Evolutionary conservation across 148 eudicot species (phyloP), one percentile per base, ranked within the genome.

Genomic region (Arctostaphylos glauca): DNA sequence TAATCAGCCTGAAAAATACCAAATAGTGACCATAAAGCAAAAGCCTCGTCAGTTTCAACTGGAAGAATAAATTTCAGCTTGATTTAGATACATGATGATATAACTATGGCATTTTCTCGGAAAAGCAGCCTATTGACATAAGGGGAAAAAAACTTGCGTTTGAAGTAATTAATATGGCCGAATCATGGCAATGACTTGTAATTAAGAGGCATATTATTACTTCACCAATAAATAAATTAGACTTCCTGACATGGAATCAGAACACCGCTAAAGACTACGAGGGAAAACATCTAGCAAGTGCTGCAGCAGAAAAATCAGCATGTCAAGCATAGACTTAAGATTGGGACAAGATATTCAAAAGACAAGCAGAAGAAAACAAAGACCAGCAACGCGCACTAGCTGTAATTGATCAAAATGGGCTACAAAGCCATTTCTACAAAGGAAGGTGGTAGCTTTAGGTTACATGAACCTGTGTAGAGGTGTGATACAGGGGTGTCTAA

Each of bases 1-100:
- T 96, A 96, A 81, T 96, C 90, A 67, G 83, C 92, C 99, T 96
- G 91, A 46, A 83, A 87, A 23, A 47, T 58, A 78, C 78, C 84
- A 83, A 52, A 68, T 31, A 31, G 38, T n/a, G 47, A 60, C 55
- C 60, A 47, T 54, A 46, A 18, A 18, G 54, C 25, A 25, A 23
- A 79, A 47, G 6, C 46, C 59, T 38, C 67, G 64, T 25, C 70
- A 60, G 50, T 41, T 62, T 46, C 31, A 58, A 78, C 13, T 41
- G 43, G 53, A 44, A 50, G 14, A 49, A 49, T 74, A 50, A 49
- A 43, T 49, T 74, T 6, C 21, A 2, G 19, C 48, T 70, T 41
- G 19, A 70, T 6, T 71, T 16, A 18, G n/a, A 71, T 41, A 44
- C 10, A 59, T 59, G 50, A n/a, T 78, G 81, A 78, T 6, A 43